Conservation (phyloP, 2,329 filamentous ascomycete species). For the Clonostachys chloroleuca region DNA sequence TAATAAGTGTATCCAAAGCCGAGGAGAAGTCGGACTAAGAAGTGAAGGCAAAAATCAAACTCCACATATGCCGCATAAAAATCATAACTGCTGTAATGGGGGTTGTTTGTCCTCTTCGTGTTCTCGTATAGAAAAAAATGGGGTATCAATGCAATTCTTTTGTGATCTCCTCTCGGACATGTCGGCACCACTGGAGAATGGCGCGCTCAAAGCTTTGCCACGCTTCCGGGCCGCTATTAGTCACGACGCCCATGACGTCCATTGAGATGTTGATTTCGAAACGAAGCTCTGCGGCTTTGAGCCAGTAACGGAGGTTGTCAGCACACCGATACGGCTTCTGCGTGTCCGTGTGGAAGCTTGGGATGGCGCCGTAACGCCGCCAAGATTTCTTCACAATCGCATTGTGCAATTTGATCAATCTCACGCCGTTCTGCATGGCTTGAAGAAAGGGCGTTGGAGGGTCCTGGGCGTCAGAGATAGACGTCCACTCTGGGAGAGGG, state of each 20-base stretch:
- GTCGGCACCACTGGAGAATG: slow-evolving; percentile 76
- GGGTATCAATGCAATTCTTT: slow-evolving; percentile 46
- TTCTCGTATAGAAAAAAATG: neutral
- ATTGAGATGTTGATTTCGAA: slow-evolving; percentile 84
- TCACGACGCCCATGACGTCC: slow-evolving; percentile 83
- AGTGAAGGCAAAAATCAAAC: neutral
- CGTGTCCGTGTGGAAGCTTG: slow-evolving; percentile 85
- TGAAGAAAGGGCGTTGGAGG: slow-evolving; percentile 70
- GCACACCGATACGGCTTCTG: slow-evolving; percentile 90
- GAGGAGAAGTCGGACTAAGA: neutral
- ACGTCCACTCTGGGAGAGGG: slow-evolving; percentile 64
- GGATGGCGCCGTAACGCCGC: slow-evolving; percentile 84
- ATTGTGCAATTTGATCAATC: slow-evolving; percentile 86
- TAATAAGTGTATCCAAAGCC: neutral
- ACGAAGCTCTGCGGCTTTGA: slow-evolving; percentile 89
- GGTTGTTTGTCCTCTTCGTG: slow-evolving; percentile 6
- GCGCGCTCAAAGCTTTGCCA: slow-evolving; percentile 84
- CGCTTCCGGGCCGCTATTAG: slow-evolving; percentile 61
- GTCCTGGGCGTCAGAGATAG: slow-evolving; percentile 30
- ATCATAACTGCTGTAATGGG: neutral
- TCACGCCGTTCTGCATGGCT: slow-evolving; percentile 71
- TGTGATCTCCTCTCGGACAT: slow-evolving; percentile 78
- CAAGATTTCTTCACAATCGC: slow-evolving; percentile 79
- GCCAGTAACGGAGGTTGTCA: slow-evolving; percentile 93
- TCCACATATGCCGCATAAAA: slow-evolving; percentile 4